phyloP scores from a whole-genome alignment of 1,284 basidiomycete species.

The Fistulinella cinereoalba region DNA sequence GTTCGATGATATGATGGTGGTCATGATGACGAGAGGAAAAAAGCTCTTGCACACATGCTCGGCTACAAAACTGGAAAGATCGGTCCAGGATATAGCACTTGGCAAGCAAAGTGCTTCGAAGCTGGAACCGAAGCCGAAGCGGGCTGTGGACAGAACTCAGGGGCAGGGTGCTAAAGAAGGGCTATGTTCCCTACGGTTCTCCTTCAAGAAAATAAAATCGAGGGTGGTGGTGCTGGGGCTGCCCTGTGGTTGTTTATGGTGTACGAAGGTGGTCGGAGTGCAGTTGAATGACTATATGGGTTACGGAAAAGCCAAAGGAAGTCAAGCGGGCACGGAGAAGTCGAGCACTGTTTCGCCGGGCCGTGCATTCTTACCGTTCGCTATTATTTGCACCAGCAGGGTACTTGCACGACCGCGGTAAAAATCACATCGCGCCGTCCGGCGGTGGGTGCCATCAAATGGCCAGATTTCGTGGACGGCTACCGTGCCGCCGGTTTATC shows the following conservation, averaged over 20 bases:
- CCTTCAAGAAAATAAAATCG: constrained; percentile 5
- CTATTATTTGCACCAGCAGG: too few species aligned
- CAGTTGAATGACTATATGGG: constrained; percentile 40
- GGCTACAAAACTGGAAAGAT: constrained; percentile 30
- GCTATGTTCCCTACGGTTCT: constrained; percentile 3
- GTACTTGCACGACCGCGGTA: too few species aligned
- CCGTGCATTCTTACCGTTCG: too few species aligned
- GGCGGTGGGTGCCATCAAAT: too few species aligned
- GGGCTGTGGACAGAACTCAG: constrained; percentile 7
- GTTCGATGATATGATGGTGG: not conserved
- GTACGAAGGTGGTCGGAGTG: constrained; percentile 43
- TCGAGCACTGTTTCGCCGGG: too few species aligned
- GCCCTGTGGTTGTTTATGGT: constrained; percentile 30
- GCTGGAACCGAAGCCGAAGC: constrained; percentile 43
- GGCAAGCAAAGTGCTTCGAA: not conserved
- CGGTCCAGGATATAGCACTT: constrained; percentile 34
- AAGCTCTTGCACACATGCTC: constrained; percentile 11
- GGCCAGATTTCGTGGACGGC: too few species aligned
- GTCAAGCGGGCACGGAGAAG: too few species aligned
- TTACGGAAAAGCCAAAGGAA: constrained; percentile 56
- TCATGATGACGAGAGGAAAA: not conserved
- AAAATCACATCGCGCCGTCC: too few species aligned
- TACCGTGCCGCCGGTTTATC: too few species aligned
- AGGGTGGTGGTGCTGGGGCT: not conserved
- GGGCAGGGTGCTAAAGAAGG: constrained; percentile 14